Evolutionary conservation across 768 basidiomycete genomes (phyloP).

Genomic region (Calocera viscosa): DNA sequence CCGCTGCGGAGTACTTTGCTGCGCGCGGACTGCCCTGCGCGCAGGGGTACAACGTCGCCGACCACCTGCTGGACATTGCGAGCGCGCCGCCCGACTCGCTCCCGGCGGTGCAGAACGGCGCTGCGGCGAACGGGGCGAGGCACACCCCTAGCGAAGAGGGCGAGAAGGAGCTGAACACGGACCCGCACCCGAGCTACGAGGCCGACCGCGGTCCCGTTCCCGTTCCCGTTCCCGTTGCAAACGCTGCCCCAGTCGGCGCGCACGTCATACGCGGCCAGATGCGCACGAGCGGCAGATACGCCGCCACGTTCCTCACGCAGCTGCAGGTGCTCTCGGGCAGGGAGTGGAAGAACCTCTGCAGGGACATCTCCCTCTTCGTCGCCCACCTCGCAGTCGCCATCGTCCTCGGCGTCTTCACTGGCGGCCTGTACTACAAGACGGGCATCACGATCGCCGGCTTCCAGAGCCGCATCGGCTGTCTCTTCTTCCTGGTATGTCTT

Average conservation of each 20-base stretch:
- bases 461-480: slow-evolving; percentile 81
- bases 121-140: not conserved
- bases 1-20: slow-evolving; percentile 57
- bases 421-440: slow-evolving; percentile 78
- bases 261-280: not conserved
- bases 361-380: slow-evolving; percentile 72
- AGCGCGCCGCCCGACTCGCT: slow-evolving; percentile 45
- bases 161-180: not conserved
- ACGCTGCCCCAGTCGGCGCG: not conserved
- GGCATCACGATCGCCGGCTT: slow-evolving; percentile 77
- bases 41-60: slow-evolving; percentile 81
- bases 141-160: not conserved
- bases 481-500: slow-evolving; percentile 72
- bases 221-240: not conserved
- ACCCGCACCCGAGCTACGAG: slow-evolving; percentile 7
- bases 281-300: slow-evolving; percentile 32
- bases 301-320: slow-evolving; percentile 80
- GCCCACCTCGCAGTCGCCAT: slow-evolving; percentile 61
- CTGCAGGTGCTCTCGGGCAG: slow-evolving; percentile 66
- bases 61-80: slow-evolving; percentile 82
- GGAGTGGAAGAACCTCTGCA: slow-evolving; percentile 72
- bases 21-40: slow-evolving; percentile 41
- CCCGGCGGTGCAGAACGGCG: not conserved
- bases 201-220: not conserved
- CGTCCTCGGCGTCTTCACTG: slow-evolving; percentile 61